Conservation (phyloP, 2,329 filamentous ascomycete genomes). For the Arachnomyces sp. region DNA sequence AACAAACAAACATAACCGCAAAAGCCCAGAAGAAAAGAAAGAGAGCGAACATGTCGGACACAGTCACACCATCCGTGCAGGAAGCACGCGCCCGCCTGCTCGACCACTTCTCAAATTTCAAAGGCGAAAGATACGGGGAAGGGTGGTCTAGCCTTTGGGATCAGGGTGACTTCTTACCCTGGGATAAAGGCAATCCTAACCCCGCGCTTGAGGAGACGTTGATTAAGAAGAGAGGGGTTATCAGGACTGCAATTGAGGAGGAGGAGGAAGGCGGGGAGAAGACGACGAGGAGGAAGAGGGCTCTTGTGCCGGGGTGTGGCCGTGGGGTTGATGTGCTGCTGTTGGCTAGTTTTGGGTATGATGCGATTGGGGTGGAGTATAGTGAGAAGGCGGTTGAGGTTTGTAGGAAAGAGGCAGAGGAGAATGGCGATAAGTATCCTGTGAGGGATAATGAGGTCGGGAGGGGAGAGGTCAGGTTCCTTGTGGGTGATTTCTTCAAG, state of each 20-base stretch:
- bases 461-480: constrained; percentile 31
- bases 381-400: constrained; percentile 42
- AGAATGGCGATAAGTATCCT: constrained; percentile 27
- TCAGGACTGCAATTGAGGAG: constrained; percentile 27
- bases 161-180: constrained; percentile 45
- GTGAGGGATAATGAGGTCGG: constrained; percentile 28
- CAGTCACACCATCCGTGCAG: background rate
- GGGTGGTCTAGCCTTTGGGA: constrained; percentile 52
- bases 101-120: constrained; percentile 36
- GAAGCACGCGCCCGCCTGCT: constrained; percentile 14
- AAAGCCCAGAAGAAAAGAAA: background rate
- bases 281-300: constrained; percentile 39
- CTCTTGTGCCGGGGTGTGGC: constrained; percentile 74
- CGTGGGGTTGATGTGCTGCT: constrained; percentile 73
- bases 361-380: constrained; percentile 66
- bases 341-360: constrained; percentile 65
- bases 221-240: constrained; percentile 25
- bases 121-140: constrained; percentile 33
- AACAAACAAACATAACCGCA: too few species aligned
- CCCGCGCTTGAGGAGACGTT: constrained; percentile 52
- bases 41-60: background rate
- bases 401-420: constrained; percentile 28
- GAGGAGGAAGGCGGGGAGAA: constrained; percentile 8
- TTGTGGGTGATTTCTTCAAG: constrained; percentile 39
- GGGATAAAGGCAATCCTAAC: constrained; percentile 52